phyloP scores from a whole-genome alignment of 2,329 filamentous ascomycete species.

The Rutstroemia sydowiana region DNA sequence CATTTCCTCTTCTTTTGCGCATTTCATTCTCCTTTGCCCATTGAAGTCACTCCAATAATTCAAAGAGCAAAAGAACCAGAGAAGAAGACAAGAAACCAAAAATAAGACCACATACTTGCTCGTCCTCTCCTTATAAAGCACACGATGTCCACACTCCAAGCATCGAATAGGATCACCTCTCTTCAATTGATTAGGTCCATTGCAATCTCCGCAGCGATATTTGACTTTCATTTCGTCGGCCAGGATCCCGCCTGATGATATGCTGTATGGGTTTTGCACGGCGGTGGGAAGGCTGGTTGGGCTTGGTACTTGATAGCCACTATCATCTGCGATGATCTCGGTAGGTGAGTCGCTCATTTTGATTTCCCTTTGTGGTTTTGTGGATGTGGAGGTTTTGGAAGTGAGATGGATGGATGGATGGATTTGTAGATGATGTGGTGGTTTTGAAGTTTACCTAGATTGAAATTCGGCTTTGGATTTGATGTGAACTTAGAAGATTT shows the following conservation, averaged over 20 bases:
- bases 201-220: conserved; percentile 81
- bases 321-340: too few relatives aligned
- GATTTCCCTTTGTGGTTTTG: background rate
- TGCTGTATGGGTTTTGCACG: conserved; percentile 32
- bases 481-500: too few relatives aligned
- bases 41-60: background rate
- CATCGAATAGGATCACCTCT: conserved; percentile 77
- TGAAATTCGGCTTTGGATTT: too few relatives aligned
- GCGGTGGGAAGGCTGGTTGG: background rate
- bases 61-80: background rate
- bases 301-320: conserved; percentile 10
- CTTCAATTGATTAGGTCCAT: conserved; percentile 66
- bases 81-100: background rate
- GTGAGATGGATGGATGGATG: background rate
- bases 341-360: conserved; percentile 6
- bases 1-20: background rate
- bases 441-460: too few relatives aligned
- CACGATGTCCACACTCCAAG: conserved; percentile 88
- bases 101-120: conserved; percentile 62
- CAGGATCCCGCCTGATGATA: conserved; percentile 21
- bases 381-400: background rate
- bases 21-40: too few relatives aligned
- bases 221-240: conserved; percentile 50
- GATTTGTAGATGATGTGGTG: background rate
- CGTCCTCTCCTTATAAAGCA: conserved; percentile 95